A percentile compares a stretch with the other conserved stretches of the same genome.
Evolutionary conservation across 805 yeast genomes (phyloP).

Genomic region (Grigorovia yakushimaensis): DNA sequence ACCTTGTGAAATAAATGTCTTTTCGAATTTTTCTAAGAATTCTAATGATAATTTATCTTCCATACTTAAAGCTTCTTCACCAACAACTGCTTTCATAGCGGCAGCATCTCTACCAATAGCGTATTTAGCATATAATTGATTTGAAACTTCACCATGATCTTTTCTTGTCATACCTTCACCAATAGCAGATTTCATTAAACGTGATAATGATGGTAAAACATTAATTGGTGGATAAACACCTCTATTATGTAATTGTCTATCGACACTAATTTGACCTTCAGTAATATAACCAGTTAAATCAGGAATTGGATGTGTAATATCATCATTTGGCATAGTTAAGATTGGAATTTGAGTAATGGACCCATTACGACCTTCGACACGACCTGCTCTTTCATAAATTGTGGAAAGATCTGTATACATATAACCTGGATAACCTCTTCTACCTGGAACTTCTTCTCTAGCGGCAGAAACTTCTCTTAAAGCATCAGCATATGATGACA

Average conservation of each 20-base stretch:
- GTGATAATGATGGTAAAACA: constrained; percentile 92
- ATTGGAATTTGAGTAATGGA: constrained; percentile 98
- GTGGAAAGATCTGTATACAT: constrained; percentile 99
- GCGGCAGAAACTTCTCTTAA: constrained; percentile 99
- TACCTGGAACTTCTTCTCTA: constrained; percentile 99
- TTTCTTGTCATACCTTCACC: constrained; percentile 99
- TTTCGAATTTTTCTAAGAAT: constrained; percentile 95
- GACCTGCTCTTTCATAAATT: constrained; percentile 98
- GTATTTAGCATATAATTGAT: constrained; percentile 96
- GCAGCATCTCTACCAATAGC: constrained; percentile 99
- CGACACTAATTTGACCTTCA: constrained; percentile 97
- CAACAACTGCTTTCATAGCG: constrained; percentile 99
- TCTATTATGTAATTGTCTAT: constrained; percentile 90
- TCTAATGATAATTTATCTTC: constrained; percentile 97
- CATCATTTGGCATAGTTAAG: constrained; percentile 99
- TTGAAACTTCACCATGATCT: constrained; percentile 98
- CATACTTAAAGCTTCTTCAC: constrained; percentile 97
- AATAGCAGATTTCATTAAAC: constrained; percentile 98
- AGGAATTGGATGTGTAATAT: constrained; percentile 99
- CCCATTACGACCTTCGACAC: constrained; percentile 99
- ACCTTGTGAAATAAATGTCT: constrained; percentile 91
- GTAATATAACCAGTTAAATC: constrained; percentile 99
- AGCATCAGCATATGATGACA: constrained; percentile 99
- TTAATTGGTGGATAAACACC: constrained; percentile 99
- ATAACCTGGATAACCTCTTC: constrained; percentile 99